These are phyloP conservation scores for Leishmania aethiopica DNA, from an alignment of 208 protist genomes.

Conservation along the genomic window DNA sequence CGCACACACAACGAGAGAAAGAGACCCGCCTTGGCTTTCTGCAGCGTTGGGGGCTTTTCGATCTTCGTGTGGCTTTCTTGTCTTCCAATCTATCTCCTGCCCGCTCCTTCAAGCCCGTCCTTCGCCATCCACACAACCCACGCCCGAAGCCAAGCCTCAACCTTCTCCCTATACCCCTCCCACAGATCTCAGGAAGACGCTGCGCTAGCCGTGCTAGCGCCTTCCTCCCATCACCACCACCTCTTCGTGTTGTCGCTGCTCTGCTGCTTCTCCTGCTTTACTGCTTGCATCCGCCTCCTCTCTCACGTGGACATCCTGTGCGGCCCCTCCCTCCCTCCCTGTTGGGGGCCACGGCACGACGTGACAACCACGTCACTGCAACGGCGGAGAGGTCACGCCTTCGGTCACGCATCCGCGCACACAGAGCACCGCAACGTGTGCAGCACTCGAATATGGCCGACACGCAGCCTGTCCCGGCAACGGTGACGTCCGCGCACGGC, in stretches of 20 bases:
- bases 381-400: background rate
- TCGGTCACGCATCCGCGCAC: background rate
- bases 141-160: background rate
- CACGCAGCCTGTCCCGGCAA: conserved; percentile 7
- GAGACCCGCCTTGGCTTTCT: too few relatives aligned
- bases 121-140: background rate
- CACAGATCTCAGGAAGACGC: background rate
- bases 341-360: background rate
- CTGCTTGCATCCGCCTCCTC: background rate
- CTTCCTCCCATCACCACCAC: background rate
- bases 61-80: background rate
- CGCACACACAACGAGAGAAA: too few relatives aligned
- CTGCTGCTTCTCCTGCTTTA: background rate
- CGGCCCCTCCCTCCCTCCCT: background rate
- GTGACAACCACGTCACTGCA: background rate
- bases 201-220: background rate
- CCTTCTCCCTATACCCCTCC: background rate
- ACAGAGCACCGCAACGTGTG: background rate
- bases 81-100: background rate
- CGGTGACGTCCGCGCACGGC: conserved; percentile 11
- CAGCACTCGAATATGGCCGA: conserved; percentile 6
- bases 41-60: background rate
- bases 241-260: background rate
- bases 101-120: background rate
- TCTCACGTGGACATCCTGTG: background rate